Conservation (phyloP, 106 monocot genomes). For the Narthecium ossifragum region DNA sequence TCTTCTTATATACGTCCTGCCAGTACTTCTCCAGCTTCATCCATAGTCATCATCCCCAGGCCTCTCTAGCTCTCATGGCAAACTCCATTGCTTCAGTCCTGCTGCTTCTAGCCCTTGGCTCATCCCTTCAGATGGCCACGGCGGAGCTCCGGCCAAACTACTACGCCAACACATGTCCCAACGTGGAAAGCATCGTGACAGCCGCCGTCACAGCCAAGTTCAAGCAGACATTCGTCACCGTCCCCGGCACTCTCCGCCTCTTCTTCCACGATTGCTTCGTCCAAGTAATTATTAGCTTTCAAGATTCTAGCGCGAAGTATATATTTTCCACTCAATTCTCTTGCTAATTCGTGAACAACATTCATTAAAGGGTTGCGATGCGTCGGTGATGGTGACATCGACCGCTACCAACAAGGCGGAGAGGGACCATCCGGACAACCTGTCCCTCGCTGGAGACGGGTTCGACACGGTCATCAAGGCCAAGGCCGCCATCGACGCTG, state of each 20-base stretch:
- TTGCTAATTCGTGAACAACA: too few species aligned
- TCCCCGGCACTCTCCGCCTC: conserved; percentile 51
- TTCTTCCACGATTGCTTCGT: conserved; percentile 66
- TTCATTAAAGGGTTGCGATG: conserved; percentile 50
- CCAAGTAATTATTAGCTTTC: conserved; percentile 1
- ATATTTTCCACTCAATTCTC: too few species aligned
- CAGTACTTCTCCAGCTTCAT: too few species aligned
- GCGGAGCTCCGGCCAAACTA: conserved; percentile 39
- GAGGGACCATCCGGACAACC: conserved; percentile 46
- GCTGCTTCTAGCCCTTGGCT: neutral
- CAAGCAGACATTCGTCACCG: conserved; percentile 35
- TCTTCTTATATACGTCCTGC: too few species aligned
- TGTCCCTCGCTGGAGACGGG: conserved; percentile 61
- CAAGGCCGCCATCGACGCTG: conserved; percentile 59
- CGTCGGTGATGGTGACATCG: conserved; percentile 37
- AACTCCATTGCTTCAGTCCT: too few species aligned
- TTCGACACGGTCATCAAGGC: conserved; percentile 64
- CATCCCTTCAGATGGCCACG: neutral
- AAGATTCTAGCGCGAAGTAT: neutral
- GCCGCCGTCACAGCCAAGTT: conserved; percentile 21
- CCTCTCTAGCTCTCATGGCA: too few species aligned
- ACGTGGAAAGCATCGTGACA: conserved; percentile 45
- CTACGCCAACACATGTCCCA: conserved; percentile 49
- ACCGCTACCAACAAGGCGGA: conserved; percentile 40
- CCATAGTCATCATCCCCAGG: neutral